Base-by-base conservation (phyloP, 768 basidiomycete species). In the Udeniomyces megalosporus region DNA sequence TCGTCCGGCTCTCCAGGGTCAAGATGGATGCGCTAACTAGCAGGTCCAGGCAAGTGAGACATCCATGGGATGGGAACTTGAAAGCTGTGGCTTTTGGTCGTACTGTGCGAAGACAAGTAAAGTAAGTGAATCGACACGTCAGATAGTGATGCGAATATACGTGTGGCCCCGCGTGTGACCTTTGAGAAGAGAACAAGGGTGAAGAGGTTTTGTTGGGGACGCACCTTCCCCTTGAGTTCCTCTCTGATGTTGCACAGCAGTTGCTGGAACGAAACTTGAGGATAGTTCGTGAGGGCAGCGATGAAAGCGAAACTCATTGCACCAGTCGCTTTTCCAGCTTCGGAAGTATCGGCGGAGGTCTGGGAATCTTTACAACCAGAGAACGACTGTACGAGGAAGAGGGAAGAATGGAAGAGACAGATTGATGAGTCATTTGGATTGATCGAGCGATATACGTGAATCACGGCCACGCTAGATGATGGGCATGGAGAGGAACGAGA, bases 291-390 rank as follows among this genome's bases (percentile, higher is more conserved):
- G 28, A 61, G 51, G 4, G 50, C 50, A n/a, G 34, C 38, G 60
- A 61, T 61, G 60, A 61, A 61, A 26, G 60, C 60, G 22, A 17
- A 44, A 17, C 11, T 11, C 11, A 45, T 10, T 10, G 56, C 35
- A 6, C 78, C 78, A 0, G 78, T 79, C 2, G 76, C 76, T 66
- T 73, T 69, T 1, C 77, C 77, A 1, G 71, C 75, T 66, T 77
- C 76, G 46, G 68, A 61, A 0, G 78, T 75, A 57, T 79, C 78
- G 10, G 78, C 78, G n/a, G 71, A 71, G 12, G 73, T 74, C 61
- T 75, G 74, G 0, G 67, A 68, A 65, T 78, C 78, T 61, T 76
- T 77, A 66, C 77, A 79, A 0, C 76, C 75, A n/a, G 73, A 72
- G 70, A 72, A 77, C 44, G 69, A 69, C 62, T 56, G 24, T 8